Percentiles rank a stretch among this genome's conserved stretches.
phyloP scores from a whole-genome alignment of 495 filamentous ascomycete genomes.

The Parmelia sp. region DNA sequence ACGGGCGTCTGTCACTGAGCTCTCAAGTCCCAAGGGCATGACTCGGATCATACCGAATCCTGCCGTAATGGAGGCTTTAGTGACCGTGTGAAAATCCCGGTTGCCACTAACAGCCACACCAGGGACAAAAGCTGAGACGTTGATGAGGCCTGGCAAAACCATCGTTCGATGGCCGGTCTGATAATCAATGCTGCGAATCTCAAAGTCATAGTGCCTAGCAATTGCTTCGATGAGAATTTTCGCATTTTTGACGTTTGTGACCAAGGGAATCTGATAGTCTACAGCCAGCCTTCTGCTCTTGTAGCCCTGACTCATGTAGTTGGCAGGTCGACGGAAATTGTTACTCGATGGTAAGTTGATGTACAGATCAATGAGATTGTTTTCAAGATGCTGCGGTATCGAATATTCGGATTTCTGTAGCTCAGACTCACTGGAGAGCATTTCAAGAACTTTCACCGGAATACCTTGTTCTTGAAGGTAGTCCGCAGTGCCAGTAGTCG shows the following conservation, averaged over 20 bases:
- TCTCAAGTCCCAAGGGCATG: constrained; percentile 69
- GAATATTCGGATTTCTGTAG: constrained; percentile 94
- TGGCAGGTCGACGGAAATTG: constrained; percentile 87
- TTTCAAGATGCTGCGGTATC: constrained; percentile 86
- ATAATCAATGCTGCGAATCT: constrained; percentile 75
- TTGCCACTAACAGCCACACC: constrained; percentile 58
- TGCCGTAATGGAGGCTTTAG: constrained; percentile 66
- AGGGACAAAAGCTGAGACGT: constrained; percentile 74
- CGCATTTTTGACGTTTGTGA: constrained; percentile 98
- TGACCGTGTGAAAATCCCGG: constrained; percentile 63
- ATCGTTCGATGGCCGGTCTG: constrained; percentile 80
- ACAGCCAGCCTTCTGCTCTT: constrained; percentile 94
- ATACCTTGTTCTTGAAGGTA: constrained; percentile 89
- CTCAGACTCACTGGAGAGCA: constrained; percentile 61
- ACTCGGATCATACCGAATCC: constrained; percentile 83
- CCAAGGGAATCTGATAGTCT: constrained; percentile 93
- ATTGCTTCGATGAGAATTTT: constrained; percentile 96
- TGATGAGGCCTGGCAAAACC: constrained; percentile 69
- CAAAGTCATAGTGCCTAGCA: constrained; percentile 75
- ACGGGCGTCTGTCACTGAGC: constrained; percentile 64
- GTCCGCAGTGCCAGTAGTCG: constrained; percentile 91
- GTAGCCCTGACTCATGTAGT: constrained; percentile 97
- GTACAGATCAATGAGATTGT: constrained; percentile 96
- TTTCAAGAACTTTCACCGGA: constrained; percentile 84
- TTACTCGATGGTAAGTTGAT: constrained; percentile 99